Percentiles rank a stretch among this genome's conserved stretches.
Conservation (phyloP, 2,329 filamentous ascomycete genomes). For the Pseudogymnoascus sp. region DNA sequence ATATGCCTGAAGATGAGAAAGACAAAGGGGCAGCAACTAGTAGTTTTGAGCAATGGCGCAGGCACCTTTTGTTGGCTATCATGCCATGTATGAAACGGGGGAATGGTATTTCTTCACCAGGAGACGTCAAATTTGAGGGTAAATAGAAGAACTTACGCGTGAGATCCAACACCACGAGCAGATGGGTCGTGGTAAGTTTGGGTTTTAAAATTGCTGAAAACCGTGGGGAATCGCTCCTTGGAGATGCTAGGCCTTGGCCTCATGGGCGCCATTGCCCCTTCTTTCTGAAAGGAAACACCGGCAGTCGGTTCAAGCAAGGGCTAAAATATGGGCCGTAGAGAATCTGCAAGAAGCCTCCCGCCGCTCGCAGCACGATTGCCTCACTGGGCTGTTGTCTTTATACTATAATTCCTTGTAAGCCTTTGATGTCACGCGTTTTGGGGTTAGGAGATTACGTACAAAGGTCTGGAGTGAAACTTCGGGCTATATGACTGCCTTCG, state of each 20-base stretch:
- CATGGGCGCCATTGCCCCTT: slow-evolving; percentile 21
- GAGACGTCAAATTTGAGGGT: neutral
- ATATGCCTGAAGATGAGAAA: neutral
- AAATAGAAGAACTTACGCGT: slow-evolving; percentile 42
- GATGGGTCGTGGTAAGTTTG: slow-evolving; percentile 61
- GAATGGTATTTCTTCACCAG: neutral
- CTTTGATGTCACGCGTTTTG: neutral
- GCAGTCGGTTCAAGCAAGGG: neutral
- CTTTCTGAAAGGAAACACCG: neutral
- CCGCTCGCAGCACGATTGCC: neutral
- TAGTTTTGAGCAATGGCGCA: neutral
- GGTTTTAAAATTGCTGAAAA: slow-evolving; percentile 63
- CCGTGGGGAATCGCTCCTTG: slow-evolving; percentile 61
- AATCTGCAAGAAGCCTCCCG: neutral
- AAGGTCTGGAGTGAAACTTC: neutral
- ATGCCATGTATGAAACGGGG: neutral
- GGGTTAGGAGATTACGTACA: neutral
- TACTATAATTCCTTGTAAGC: neutral
- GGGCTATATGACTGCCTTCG: neutral
- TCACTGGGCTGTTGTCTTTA: neutral
- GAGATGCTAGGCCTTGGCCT: slow-evolving; percentile 49
- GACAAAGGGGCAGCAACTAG: neutral
- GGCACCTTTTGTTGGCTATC: neutral
- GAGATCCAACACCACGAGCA: slow-evolving; percentile 46
- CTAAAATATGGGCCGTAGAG: neutral